Conservation (phyloP, 805 yeast genomes). For the Teunomyces aglyptinius region DNA sequence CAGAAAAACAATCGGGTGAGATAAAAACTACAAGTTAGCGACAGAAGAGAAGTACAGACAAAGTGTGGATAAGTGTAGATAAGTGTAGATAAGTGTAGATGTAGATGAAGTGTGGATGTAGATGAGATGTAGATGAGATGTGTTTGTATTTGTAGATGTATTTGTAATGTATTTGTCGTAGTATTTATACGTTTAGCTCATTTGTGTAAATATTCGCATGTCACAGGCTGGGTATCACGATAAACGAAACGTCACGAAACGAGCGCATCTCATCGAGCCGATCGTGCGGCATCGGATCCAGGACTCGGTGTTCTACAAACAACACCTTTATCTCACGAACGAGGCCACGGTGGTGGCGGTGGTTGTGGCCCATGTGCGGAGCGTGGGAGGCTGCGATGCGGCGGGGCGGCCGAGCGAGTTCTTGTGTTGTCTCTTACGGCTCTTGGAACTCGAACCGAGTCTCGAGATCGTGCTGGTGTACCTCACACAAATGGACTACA, state of each 20-base stretch:
- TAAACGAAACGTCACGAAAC: conserved; percentile 25
- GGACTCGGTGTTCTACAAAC: conserved; percentile 44
- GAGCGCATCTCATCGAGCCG: conserved; percentile 38
- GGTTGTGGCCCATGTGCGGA: conserved; percentile 32
- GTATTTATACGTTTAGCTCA: no score
- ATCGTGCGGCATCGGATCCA: conserved; percentile 42
- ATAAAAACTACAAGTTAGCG: no score
- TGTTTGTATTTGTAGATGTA: no score
- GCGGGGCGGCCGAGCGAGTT: conserved; percentile 66
- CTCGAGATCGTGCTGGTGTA: conserved; percentile 53
- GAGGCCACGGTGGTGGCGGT: conserved; percentile 39
- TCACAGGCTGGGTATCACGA: conserved; percentile 25
- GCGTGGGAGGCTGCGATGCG: conserved; percentile 59
- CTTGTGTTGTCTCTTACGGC: conserved; percentile 70
- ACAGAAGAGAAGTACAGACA: neutral
- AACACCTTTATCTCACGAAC: conserved; percentile 38
- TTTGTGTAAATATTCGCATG: neutral
- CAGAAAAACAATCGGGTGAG: no score
- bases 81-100: no score
- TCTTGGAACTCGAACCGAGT: conserved; percentile 74
- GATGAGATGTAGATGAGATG: no score
- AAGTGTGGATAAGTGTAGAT: neutral
- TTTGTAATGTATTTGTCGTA: neutral
- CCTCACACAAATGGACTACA: conserved; percentile 52
- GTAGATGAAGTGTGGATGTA: no score